Evolutionary conservation across 306 rosid species (phyloP).

Genomic region (Bauhinia variegata): DNA sequence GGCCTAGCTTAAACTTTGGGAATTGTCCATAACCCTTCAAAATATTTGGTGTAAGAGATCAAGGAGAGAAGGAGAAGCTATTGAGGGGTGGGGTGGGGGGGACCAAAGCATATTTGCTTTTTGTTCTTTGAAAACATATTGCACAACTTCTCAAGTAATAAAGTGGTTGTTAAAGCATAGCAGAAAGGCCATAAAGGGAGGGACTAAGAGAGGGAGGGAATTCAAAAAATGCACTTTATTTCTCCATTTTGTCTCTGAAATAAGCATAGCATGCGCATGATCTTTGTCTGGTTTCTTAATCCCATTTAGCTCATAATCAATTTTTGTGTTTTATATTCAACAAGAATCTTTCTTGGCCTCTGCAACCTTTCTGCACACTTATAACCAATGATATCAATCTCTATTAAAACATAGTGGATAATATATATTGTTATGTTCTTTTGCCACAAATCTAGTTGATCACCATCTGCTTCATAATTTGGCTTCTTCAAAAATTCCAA

Average conservation of each 20-base stretch:
- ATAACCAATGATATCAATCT: background rate
- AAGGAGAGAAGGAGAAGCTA: too few species aligned
- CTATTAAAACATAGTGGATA: slow-evolving; percentile 4
- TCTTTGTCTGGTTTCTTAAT: background rate
- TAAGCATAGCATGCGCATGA: slow-evolving; percentile 10
- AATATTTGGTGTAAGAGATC: too few species aligned
- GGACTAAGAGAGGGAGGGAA: background rate
- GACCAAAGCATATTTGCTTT: slow-evolving; percentile 10
- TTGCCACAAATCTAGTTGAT: slow-evolving; percentile 8
- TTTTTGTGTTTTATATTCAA: slow-evolving; percentile 3
- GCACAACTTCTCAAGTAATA: too few species aligned
- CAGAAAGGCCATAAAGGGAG: too few species aligned
- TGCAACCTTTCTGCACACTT: background rate
- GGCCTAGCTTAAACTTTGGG: too few species aligned
- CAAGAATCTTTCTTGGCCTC: too few species aligned
- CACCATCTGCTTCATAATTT: slow-evolving; percentile 15
- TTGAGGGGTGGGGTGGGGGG: background rate
- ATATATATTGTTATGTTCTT: slow-evolving; percentile 21
- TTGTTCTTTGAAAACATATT: too few species aligned
- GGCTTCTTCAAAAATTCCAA: slow-evolving; percentile 4
- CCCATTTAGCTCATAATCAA: background rate
- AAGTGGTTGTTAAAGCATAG: too few species aligned
- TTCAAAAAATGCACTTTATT: background rate
- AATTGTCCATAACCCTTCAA: too few species aligned
- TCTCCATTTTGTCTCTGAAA: slow-evolving; percentile 4